Base-by-base conservation (phyloP, 768 basidiomycete species). In the Xerocomus potaroensis region DNA sequence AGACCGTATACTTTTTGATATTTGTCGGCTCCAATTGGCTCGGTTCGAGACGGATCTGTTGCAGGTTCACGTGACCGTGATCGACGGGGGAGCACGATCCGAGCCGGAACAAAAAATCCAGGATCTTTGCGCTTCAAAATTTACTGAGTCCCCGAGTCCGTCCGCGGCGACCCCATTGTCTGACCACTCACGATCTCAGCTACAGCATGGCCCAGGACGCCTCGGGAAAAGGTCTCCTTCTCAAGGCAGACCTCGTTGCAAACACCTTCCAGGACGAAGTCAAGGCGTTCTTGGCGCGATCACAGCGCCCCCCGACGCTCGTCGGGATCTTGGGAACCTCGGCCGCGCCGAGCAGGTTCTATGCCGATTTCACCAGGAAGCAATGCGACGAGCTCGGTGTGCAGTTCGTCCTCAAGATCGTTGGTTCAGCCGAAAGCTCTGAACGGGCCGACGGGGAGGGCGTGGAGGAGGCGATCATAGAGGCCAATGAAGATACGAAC, bases 391-490 rank as follows among this genome's bases (percentile, higher is more conserved):
- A 80, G 30, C 76, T 98, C 23, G 94, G 93, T 0, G 83, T 99
- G 42, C 78, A 83, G 29, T 99, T 92, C 63, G 82, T 89, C 41
- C 73, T 99, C 48, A 82, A 80, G 57, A 72, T 70, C 49, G 83
- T 83, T 4, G 67, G 74, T 19, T 73, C 74, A 19, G 71, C 70
- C 3, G 74, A 76, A 62, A 54, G 64, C 61, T 18, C 54, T 47
- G 70, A 70, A 19, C 47, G 47, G 14, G 79, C 73, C 0, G 87
- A 89, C 36, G 90, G 90, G 1, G 91, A 93, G 24, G 93, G 90
- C 10, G 92, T 93, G 8, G 96, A 99, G 65, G 90, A 95, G 65
- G 94, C 89, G 8, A 95, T 98, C 55, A 84, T 97, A 26, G 89
- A 92, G 59, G 92, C 94, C 8, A 99, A 99, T 61, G 87, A 87